These are phyloP conservation scores for Neurospora tetraspora DNA, from an alignment of 495 filamentous ascomycete genomes.

Conservation along the genomic window DNA sequence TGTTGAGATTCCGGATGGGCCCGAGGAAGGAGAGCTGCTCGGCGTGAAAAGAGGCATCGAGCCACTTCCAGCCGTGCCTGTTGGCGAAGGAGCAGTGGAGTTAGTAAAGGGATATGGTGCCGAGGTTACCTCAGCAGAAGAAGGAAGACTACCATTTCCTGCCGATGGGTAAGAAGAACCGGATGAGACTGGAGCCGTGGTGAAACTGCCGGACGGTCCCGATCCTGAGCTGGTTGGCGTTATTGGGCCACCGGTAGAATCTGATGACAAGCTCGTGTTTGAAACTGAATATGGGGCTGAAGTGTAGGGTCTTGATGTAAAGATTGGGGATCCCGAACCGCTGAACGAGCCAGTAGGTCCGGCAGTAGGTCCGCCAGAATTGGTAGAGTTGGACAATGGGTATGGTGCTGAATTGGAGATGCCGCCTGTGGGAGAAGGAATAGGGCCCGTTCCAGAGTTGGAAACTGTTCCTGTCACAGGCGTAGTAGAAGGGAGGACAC, in stretches of 20 bases:
- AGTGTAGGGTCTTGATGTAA: constrained; percentile 1
- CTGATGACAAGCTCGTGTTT: constrained; percentile 11
- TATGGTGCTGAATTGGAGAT: constrained; percentile 16
- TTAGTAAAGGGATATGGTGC: constrained; percentile 14
- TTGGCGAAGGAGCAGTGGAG: constrained; percentile 5
- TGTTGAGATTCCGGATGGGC: not conserved
- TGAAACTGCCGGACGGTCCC: not conserved
- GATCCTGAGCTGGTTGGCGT: constrained; percentile 2
- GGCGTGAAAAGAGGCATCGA: not conserved
- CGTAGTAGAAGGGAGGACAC: not conserved
- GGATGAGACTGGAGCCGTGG: not conserved
- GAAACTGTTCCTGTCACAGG: constrained; percentile 1
- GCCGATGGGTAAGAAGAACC: not conserved
- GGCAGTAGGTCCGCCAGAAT: constrained; percentile 10
- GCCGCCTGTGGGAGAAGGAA: not conserved
- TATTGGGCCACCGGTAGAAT: constrained; percentile 1
- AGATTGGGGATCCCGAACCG: not conserved
- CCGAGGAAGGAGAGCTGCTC: not conserved
- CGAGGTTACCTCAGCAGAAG: constrained; percentile 2
- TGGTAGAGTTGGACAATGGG: constrained; percentile 17
- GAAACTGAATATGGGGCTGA: constrained; percentile 10
- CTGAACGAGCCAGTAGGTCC: constrained; percentile 9
- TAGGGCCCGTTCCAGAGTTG: not conserved
- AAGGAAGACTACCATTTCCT: not conserved
- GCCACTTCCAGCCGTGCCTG: not conserved